Evolutionary conservation across 1,139 yeast genomes (phyloP), one percentile per base, ranked within the genome.

Genomic region (Candida sp.): DNA sequence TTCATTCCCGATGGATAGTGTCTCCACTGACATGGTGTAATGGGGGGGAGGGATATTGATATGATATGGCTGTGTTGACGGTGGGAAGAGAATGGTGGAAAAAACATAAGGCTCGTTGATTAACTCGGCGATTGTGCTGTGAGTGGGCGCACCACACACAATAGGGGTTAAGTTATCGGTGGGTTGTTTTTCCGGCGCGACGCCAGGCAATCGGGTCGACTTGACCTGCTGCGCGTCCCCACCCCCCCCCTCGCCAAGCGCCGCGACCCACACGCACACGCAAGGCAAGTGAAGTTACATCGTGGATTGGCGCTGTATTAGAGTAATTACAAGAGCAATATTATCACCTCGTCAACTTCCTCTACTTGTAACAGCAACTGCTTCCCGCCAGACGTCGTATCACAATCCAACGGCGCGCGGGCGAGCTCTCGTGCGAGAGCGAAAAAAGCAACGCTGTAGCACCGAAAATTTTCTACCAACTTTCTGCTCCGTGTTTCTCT

Each of bases 1-100:
- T 61, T 87, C 92, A 68, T 85, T 85, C 25, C 93, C 94, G 43
- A 87, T 81, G 3, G 75, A 70, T 46, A 69, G 48, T 23, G 60
- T 55, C 35, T 63, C 69, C 33, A 61, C 46, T 26, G 66, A 54
- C 67, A 63, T 63, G 17, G 3, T 7, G 31, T 41, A 6, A 33
- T 28, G 9, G 7, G 31, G 31, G 9, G 31, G 31, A 7, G 31
- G 31, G 7, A 7, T 8, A 8, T 28, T 28, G 9, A 28, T 7
- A 7, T 28, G 31, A 28, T 28, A 28, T 28, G 31, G 31, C 7
- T 33, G 7, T 33, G 35, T 5, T 33, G 9, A 11, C 34, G 34
- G 34, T 4, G 34, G 7, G n/a, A 31, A 17, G 17, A 17, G 22
- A 12, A 7, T 6, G 22, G 23, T n/a, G 22, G 9, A 17, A 35